A percentile compares a stretch with the other conserved stretches of the same genome.
phyloP scores from a whole-genome alignment of 2,329 filamentous ascomycete genomes.

The Fusarium drepaniforme region DNA sequence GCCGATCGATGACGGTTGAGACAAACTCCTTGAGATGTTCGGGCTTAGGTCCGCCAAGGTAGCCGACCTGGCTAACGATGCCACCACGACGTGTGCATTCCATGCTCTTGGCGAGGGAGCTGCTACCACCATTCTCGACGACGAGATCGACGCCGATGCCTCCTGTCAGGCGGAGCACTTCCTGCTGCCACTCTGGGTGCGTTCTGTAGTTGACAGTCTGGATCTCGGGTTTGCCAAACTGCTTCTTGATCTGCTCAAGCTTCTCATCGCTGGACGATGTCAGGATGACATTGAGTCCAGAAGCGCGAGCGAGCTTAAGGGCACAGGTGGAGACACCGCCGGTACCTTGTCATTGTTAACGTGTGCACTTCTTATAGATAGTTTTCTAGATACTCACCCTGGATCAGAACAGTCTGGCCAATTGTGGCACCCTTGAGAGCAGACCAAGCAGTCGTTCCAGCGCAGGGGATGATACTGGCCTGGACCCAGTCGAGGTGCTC shows the following conservation, averaged over 20 bases:
- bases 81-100: constrained; percentile 56
- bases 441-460: constrained; percentile 59
- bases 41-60: constrained; percentile 49
- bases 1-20: constrained; percentile 51
- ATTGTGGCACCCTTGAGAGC: constrained; percentile 54
- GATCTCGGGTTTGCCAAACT: constrained; percentile 55
- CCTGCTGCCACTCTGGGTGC: constrained; percentile 59
- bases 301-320: constrained; percentile 61
- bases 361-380: fast-evolving
- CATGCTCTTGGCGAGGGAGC: constrained; percentile 53
- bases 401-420: constrained; percentile 57
- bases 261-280: constrained; percentile 66
- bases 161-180: constrained; percentile 57
- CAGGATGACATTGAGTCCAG: constrained; percentile 62
- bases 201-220: constrained; percentile 63
- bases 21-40: constrained; percentile 50
- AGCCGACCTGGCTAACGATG: constrained; percentile 57
- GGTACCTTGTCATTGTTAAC: constrained; percentile 46
- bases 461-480: constrained; percentile 55
- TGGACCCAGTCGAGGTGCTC: constrained; percentile 51
- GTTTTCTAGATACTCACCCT: constrained; percentile 45
- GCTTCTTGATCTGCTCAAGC: constrained; percentile 55
- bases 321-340: constrained; percentile 55
- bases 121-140: constrained; percentile 56
- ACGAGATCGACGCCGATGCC: constrained; percentile 62